Evolutionary conservation across 768 basidiomycete species (phyloP).

Genomic region (Cystoderma amianthinum): DNA sequence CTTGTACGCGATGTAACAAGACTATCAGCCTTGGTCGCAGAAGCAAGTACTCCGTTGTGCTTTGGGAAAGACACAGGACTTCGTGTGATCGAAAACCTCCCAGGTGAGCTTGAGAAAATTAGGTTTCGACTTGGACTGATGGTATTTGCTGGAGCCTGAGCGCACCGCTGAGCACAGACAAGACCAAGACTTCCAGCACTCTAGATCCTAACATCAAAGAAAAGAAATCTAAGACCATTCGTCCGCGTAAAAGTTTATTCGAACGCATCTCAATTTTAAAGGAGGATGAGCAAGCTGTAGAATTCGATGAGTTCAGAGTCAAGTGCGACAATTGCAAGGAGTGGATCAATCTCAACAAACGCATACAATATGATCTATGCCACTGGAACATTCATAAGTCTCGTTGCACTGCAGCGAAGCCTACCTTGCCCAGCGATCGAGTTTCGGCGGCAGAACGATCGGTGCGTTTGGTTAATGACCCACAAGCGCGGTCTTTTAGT

Average conservation of each 20-base stretch:
- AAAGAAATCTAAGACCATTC: too few relatives aligned
- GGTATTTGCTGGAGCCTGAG: too few relatives aligned
- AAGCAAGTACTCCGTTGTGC: constrained; percentile 48
- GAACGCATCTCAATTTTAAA: constrained; percentile 48
- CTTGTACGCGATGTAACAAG: constrained; percentile 52
- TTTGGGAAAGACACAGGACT: constrained; percentile 55
- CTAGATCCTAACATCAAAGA: too few relatives aligned
- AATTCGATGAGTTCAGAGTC: constrained; percentile 42
- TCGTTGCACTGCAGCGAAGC: constrained; percentile 26
- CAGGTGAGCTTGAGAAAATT: constrained; percentile 2
- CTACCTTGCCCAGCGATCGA: constrained; percentile 37
- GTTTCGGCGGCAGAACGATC: constrained; percentile 59
- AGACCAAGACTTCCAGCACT: too few relatives aligned
- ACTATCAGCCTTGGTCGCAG: constrained; percentile 50
- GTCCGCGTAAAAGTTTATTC: constrained; percentile 9
- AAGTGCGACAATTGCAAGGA: constrained; percentile 56
- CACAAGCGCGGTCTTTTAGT: constrained; percentile 46
- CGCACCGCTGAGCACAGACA: too few relatives aligned
- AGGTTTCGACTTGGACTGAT: too few relatives aligned
- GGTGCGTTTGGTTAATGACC: constrained; percentile 56
- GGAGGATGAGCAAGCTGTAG: constrained; percentile 43
- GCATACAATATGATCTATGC: constrained; percentile 29
- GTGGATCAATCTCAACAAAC: constrained; percentile 50
- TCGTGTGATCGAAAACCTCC: constrained; percentile 39
- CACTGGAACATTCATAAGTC: constrained; percentile 53